phyloP scores from a whole-genome alignment of 2,329 filamentous ascomycete species.

The Chaetomiaceae sp. region DNA sequence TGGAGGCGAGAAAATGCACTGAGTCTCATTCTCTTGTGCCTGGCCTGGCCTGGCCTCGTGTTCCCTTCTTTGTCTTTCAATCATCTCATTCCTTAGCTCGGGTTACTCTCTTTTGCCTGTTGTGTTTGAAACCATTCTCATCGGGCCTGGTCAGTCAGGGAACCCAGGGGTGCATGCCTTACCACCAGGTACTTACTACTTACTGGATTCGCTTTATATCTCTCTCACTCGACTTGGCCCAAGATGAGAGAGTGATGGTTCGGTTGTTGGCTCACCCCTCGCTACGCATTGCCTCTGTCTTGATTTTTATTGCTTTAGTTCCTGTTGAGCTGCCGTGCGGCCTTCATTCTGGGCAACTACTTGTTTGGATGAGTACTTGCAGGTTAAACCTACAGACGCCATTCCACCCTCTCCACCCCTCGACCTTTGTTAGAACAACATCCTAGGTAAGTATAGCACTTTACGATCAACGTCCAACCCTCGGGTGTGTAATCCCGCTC shows the following conservation, averaged over 20 bases:
- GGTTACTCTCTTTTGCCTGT: neutral
- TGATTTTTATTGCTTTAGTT: neutral
- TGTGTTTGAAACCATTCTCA: neutral
- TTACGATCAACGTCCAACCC: too few relatives aligned
- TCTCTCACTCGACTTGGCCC: neutral
- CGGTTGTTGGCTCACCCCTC: neutral
- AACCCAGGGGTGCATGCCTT: too few relatives aligned
- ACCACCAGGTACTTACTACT: neutral
- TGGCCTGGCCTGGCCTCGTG: neutral
- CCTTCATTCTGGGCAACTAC: too few relatives aligned
- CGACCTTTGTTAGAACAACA: too few relatives aligned
- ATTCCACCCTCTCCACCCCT: too few relatives aligned
- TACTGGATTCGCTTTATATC: too few relatives aligned
- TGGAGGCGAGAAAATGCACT: neutral
- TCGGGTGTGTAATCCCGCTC: too few relatives aligned
- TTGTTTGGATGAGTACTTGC: too few relatives aligned
- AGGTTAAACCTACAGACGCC: too few relatives aligned
- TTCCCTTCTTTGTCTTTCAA: neutral
- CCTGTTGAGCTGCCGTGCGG: neutral
- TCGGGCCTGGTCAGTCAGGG: neutral
- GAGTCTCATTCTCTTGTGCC: neutral
- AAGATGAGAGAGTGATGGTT: conserved; percentile 1
- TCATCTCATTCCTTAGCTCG: conserved; percentile 1
- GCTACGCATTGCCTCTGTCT: too few relatives aligned
- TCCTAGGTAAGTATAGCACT: too few relatives aligned